phyloP scores from a whole-genome alignment of 257 asterid genomes.

The Primulina eburnea region DNA sequence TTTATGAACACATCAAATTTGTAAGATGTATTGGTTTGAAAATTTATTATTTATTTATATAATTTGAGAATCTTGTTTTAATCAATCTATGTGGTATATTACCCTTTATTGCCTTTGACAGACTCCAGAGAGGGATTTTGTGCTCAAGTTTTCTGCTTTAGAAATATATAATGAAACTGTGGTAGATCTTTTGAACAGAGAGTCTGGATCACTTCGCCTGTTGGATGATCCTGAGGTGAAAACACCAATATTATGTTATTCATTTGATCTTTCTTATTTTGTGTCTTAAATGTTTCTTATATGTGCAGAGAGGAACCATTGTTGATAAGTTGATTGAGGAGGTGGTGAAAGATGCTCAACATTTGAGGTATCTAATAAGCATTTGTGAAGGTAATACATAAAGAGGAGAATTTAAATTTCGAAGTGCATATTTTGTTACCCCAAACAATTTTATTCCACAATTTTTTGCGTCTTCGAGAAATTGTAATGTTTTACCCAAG shows the following conservation, averaged over 20 bases:
- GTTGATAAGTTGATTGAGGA: constrained; percentile 88
- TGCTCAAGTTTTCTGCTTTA: constrained; percentile 82
- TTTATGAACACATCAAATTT: constrained; percentile 61
- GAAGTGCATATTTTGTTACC: too few species aligned
- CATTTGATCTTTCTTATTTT: constrained; percentile 4
- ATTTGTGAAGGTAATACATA: constrained; percentile 71
- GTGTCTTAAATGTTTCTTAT: constrained; percentile 17
- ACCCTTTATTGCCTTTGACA: constrained; percentile 28
- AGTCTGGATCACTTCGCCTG: constrained; percentile 79
- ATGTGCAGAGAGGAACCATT: constrained; percentile 80
- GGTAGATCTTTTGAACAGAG: constrained; percentile 81
- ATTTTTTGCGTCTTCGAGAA: neutral
- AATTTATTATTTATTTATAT: neutral
- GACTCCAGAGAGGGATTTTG: constrained; percentile 77
- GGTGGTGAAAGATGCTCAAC: constrained; percentile 64
- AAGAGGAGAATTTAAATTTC: neutral
- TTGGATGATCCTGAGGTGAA: constrained; percentile 93
- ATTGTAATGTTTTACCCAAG: neutral
- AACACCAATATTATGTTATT: constrained; percentile 1
- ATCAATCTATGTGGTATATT: constrained; percentile 17
- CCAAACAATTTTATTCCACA: constrained; percentile 12
- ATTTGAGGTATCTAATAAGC: constrained; percentile 64
- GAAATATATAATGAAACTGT: constrained; percentile 96
- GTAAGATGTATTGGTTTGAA: constrained; percentile 36
- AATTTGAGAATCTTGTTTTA: neutral